These are phyloP conservation scores for Scheffersomyces quercinus DNA, from an alignment of 1,139 yeast genomes.

Conservation along the genomic window DNA sequence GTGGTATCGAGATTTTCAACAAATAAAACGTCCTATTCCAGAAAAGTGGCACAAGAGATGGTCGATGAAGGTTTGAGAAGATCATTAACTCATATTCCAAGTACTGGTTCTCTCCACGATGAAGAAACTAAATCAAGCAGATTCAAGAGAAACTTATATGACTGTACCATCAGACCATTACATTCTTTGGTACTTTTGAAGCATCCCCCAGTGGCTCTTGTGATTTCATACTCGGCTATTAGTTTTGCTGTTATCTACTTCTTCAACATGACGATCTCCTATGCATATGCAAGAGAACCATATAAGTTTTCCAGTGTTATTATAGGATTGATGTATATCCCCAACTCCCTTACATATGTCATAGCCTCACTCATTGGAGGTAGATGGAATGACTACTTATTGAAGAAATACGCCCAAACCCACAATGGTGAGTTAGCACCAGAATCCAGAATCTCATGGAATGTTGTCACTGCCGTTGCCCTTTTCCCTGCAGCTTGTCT, in stretches of 20 bases:
- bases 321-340: constrained; percentile 77
- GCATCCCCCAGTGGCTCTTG: constrained; percentile 73
- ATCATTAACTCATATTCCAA: constrained; percentile 11
- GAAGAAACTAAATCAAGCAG: background rate
- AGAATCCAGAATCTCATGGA: constrained; percentile 78
- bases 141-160: constrained; percentile 31
- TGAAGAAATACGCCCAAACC: constrained; percentile 52
- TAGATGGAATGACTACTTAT: constrained; percentile 68
- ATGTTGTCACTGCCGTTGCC: constrained; percentile 63
- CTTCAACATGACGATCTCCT: constrained; percentile 72
- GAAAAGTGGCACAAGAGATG: constrained; percentile 25
- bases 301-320: constrained; percentile 67
- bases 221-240: constrained; percentile 64
- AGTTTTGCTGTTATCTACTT: constrained; percentile 71
- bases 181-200: constrained; percentile 53
- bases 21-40: constrained; percentile 34
- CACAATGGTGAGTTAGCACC: constrained; percentile 70
- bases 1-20: constrained; percentile 37
- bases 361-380: constrained; percentile 79
- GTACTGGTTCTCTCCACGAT: too few species aligned
- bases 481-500: constrained; percentile 66
- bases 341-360: constrained; percentile 77
- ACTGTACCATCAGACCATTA: constrained; percentile 46
- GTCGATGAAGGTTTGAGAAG: constrained; percentile 23
- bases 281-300: constrained; percentile 62